Conservation (phyloP, 2,329 filamentous ascomycete genomes). For the Scedosporium dehoogii region DNA sequence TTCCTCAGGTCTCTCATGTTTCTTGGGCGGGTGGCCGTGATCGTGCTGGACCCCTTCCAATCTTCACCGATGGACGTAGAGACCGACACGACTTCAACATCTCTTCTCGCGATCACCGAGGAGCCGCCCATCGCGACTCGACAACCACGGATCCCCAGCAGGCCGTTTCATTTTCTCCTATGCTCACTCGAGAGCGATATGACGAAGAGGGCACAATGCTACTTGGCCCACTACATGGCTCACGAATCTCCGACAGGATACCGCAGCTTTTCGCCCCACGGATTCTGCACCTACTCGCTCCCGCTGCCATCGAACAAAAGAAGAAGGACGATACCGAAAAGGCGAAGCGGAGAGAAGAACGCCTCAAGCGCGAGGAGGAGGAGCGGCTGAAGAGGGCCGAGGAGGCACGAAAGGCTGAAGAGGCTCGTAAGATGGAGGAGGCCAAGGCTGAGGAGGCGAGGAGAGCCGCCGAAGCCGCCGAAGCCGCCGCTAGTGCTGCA, state of each 20-base stretch:
- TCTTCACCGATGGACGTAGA: slow-evolving; percentile 42
- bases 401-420: slow-evolving; percentile 54
- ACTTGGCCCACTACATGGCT: slow-evolving; percentile 61
- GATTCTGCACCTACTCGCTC: slow-evolving; percentile 67
- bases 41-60: slow-evolving; percentile 42
- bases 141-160: slow-evolving; percentile 54
- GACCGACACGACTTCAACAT: slow-evolving; percentile 43
- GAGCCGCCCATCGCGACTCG: slow-evolving; percentile 37
- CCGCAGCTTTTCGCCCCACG: slow-evolving; percentile 48
- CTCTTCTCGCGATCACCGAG: slow-evolving; percentile 29
- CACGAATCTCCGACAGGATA: slow-evolving; percentile 52
- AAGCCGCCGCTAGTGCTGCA: neutral
- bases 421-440: slow-evolving; percentile 14
- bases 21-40: slow-evolving; percentile 18
- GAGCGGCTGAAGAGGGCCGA: slow-evolving; percentile 60
- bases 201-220: slow-evolving; percentile 82
- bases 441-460: slow-evolving; percentile 16
- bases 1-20: slow-evolving; percentile 25
- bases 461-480: neutral
- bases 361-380: slow-evolving; percentile 56
- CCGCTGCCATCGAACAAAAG: slow-evolving; percentile 73
- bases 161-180: slow-evolving; percentile 64
- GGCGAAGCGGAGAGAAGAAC: slow-evolving; percentile 58
- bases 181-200: slow-evolving; percentile 69
- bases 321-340: slow-evolving; percentile 49